Evolutionary conservation across 139 green algal species (phyloP), one percentile per base, ranked within the genome.

Genomic region (Micromonas pusilla): DNA sequence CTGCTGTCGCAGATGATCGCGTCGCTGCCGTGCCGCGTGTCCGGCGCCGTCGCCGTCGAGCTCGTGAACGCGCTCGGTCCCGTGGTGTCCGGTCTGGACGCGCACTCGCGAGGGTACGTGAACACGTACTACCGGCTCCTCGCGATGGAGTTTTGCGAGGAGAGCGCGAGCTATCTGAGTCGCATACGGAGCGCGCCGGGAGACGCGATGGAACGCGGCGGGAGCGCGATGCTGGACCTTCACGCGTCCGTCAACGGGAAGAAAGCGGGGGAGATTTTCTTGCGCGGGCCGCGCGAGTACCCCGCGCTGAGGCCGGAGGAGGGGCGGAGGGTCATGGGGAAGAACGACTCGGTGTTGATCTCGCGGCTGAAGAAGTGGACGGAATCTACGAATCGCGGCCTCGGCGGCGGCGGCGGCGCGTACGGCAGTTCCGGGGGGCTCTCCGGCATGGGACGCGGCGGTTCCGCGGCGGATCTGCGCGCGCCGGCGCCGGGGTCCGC

Each of bases 101-200:
- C 30, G 33, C 33, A 32, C 6, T 57, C 66, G 66, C 33, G 33
- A 34, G 31, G 23, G 66, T 72, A 72, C 26, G 52, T 54, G 16
- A 72, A 32, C 25, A 72, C 52, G 2, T 57, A 72, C 26, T 19
- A 28, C 33, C 66, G 66, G 0, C 33, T 72, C 3, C 33, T 72
- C 20, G 31, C 53, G 31, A 72, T 52, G 33, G 66, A 72, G 26
- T 72, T 72, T 72, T 72, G 66, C 30, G 66, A 72, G 31, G 66
- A 72, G 32, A 57, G 33, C 30, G 53, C 9, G n/a, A 32, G 53
- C 25, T 57, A 57, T 5, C 28, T 72, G 30, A 34, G 53, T 39
- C 31, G 66, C 25, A 72, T 72, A 26, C 25, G 25, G 32, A 72
- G 53, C 25, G 20, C 33, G 9, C 30, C 66, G 19, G 13, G 33